These are phyloP conservation scores for Phtheirospermum japonicum DNA, from an alignment of 257 asterid species.

Conservation along the genomic window DNA sequence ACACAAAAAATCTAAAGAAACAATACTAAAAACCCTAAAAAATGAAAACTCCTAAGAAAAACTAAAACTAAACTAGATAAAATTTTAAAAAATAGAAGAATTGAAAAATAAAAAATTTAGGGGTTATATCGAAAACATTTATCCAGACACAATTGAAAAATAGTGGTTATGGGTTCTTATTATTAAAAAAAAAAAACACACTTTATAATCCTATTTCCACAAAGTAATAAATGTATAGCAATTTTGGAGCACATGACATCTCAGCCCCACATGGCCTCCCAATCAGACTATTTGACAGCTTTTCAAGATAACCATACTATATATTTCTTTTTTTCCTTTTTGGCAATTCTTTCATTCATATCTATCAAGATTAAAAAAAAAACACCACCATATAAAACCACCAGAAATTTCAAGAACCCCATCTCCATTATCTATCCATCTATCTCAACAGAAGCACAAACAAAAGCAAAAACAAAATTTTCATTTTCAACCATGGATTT, in stretches of 20 bases:
- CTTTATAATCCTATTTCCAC: slow-evolving; percentile 24
- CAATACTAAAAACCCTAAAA: too few relatives aligned
- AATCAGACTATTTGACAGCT: slow-evolving; percentile 49
- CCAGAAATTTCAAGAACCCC: slow-evolving; percentile 26
- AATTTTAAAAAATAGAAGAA: too few relatives aligned
- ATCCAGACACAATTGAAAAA: too few relatives aligned
- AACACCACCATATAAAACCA: slow-evolving; percentile 7
- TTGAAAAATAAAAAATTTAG: too few relatives aligned
- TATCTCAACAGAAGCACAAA: neutral
- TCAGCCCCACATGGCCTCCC: slow-evolving; percentile 55
- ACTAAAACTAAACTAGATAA: too few relatives aligned
- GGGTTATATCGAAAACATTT: too few relatives aligned
- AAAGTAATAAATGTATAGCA: slow-evolving; percentile 31
- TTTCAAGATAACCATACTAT: slow-evolving; percentile 29
- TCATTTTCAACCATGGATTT: slow-evolving; percentile 1
- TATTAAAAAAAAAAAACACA: neutral
- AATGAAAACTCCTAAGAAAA: too few relatives aligned
- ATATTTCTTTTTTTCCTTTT: slow-evolving; percentile 7
- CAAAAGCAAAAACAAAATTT: neutral
- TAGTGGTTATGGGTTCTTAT: too few relatives aligned
- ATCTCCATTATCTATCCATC: slow-evolving; percentile 18
- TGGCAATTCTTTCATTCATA: slow-evolving; percentile 19
- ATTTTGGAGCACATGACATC: slow-evolving; percentile 36
- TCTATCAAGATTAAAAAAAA: slow-evolving; percentile 17
- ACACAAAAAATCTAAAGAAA: too few relatives aligned